Base-by-base conservation (phyloP, 306 rosid species). In the Dryas octopetala region DNA sequence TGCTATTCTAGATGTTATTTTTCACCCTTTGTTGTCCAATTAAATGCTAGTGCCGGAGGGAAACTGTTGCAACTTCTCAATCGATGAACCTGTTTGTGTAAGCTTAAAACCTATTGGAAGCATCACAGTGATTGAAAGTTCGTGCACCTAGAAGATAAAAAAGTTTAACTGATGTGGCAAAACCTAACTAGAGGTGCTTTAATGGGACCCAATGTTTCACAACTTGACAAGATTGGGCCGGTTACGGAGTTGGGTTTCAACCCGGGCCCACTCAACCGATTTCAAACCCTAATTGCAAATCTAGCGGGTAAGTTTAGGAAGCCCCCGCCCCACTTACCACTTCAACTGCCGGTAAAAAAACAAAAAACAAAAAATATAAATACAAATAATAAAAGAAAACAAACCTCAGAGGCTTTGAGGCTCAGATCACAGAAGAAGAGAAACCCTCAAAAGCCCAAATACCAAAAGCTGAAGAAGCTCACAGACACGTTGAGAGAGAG, bases 391-490 rank as follows among this genome's bases (percentile, higher is more conserved):
- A 5, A 9, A n/a, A 46, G 9, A 57, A 3, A 73, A 28, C 48
- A 73, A 59, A 47, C n/a, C 68, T 9, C 59, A 23, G 23, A 23
- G 23, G 0, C 23, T 23, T 0, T 0, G 23, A 23, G 23, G 23
- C 23, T 23, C 23, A 58, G 66, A 72, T 72, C 76, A 23, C 6
- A 47, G 57, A 13, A 47, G 69, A 38, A 2, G 40, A 28, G 57
- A 68, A 73, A 9, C 55, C 58, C 57, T 28, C 45, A 23, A 28
- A 60, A 73, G 26, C 68, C 68, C 76, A 23, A 50, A 44, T 9
- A 71, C 43, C 43, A 11, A 45, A 52, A 46, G 23, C 47, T 2
- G 38, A 32, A 32, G 5, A 62, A 38, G 45, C 66, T 38, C 47
- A 0, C 4, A 26, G 26, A 19, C n/a, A 46, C 54, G 46, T 66